These are phyloP conservation scores for Plasmodium blacklocki DNA, from an alignment of 169 alveolate genomes.

Conservation along the genomic window DNA sequence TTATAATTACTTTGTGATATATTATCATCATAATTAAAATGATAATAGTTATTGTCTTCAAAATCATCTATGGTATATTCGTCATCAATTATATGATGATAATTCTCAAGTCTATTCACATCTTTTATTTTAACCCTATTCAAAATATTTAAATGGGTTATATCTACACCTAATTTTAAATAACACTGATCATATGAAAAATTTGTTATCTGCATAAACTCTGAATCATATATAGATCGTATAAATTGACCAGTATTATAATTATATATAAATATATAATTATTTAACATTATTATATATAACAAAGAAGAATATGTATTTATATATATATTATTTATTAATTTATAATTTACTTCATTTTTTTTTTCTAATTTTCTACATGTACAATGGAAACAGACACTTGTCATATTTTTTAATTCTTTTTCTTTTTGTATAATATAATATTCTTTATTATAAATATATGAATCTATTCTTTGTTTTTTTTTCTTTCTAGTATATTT, in stretches of 20 bases:
- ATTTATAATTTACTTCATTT: slow-evolving; percentile 67
- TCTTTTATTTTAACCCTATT: slow-evolving; percentile 7
- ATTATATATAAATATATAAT: slow-evolving; percentile 37
- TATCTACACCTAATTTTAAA: slow-evolving; percentile 32
- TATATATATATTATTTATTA: slow-evolving; percentile 62
- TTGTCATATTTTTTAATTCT: slow-evolving; percentile 29
- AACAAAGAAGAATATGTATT: slow-evolving; percentile 49
- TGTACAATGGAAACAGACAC: slow-evolving; percentile 70
- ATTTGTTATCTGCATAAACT: slow-evolving; percentile 6
- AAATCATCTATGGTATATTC: too few species aligned
- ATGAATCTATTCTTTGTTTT: neutral
- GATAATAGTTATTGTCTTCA: neutral
- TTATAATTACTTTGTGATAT: too few species aligned
- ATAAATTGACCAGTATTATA: slow-evolving; percentile 35
- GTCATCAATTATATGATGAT: neutral
- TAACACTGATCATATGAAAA: slow-evolving; percentile 20
- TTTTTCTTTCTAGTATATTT: neutral
- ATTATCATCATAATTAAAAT: neutral
- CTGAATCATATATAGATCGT: slow-evolving; percentile 40
- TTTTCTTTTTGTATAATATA: slow-evolving; percentile 10
- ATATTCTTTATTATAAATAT: too few species aligned
- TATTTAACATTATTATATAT: slow-evolving; percentile 36
- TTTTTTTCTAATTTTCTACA: slow-evolving; percentile 67
- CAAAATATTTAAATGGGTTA: slow-evolving; percentile 33
- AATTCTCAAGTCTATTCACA: neutral